A percentile compares a stretch with the other conserved stretches of the same genome.
Evolutionary conservation across 2,329 filamentous ascomycete species (phyloP).

Genomic region (Dothistroma pini): DNA sequence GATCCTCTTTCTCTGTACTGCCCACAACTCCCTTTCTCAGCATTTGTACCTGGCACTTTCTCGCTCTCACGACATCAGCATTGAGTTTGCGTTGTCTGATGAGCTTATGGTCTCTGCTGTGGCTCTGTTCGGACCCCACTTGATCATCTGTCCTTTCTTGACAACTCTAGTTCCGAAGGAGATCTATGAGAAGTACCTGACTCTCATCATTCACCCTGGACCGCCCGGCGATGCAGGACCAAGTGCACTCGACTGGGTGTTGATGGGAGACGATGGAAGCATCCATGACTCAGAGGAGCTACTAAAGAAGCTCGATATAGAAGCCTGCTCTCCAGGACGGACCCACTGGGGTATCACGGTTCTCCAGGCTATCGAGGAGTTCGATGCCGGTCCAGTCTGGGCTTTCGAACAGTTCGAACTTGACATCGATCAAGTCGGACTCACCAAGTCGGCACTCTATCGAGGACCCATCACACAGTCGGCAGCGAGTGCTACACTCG

Average conservation of each 20-base stretch:
- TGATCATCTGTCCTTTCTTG: constrained; percentile 45
- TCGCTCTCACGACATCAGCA: constrained; percentile 37
- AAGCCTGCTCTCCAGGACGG: constrained; percentile 33
- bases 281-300: constrained; percentile 32
- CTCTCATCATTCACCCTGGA: constrained; percentile 43
- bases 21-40: constrained; percentile 46
- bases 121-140: constrained; percentile 36
- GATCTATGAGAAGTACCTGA: constrained; percentile 38
- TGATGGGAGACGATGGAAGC: constrained; percentile 43
- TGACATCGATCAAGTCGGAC: constrained; percentile 39
- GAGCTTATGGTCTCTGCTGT: constrained; percentile 40
- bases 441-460: constrained; percentile 44
- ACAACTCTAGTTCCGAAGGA: constrained; percentile 38
- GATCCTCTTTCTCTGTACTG: constrained; percentile 46
- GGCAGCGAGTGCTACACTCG: constrained; percentile 37
- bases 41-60: constrained; percentile 39
- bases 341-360: constrained; percentile 44
- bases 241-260: constrained; percentile 43
- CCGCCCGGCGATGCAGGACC: constrained; percentile 44
- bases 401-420: constrained; percentile 44
- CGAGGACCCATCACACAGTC: constrained; percentile 40
- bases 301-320: constrained; percentile 28
- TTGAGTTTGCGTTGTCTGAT: constrained; percentile 39
- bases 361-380: constrained; percentile 39
- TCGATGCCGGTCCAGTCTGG: constrained; percentile 46